Percentiles rank a stretch among this genome's conserved stretches.
Evolutionary conservation across 805 yeast genomes (phyloP).

Genomic region (Tetrapisispora namnaoensis): DNA sequence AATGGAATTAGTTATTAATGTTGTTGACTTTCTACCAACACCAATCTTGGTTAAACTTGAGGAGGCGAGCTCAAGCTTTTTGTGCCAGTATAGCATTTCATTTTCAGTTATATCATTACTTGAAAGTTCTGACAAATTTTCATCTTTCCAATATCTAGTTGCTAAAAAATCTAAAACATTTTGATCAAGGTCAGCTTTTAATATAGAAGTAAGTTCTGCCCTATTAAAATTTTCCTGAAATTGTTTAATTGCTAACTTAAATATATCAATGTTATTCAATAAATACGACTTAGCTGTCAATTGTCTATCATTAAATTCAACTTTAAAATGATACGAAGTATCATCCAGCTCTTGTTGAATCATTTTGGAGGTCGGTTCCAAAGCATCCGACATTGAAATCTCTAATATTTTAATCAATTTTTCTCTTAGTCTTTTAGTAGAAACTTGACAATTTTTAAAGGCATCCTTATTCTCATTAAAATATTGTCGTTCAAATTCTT

Average conservation of each 20-base stretch:
- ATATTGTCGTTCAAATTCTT: conserved; percentile 55
- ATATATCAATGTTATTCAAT: conserved; percentile 80
- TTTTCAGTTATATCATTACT: conserved; percentile 41
- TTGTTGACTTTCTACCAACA: conserved; percentile 82
- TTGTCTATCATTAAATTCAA: conserved; percentile 90
- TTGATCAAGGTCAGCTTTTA: conserved; percentile 83
- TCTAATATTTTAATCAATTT: conserved; percentile 83
- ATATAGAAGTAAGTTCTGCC: conserved; percentile 64
- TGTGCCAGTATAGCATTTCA: conserved; percentile 66
- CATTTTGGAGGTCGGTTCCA: conserved; percentile 76
- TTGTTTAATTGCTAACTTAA: conserved; percentile 81
- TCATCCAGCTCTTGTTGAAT: conserved; percentile 92
- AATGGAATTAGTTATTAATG: conserved; percentile 70
- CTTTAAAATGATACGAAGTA: conserved; percentile 84
- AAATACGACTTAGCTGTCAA: conserved; percentile 90
- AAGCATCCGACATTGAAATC: conserved; percentile 77
- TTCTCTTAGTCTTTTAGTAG: conserved; percentile 65
- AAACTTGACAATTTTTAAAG: conserved; percentile 56
- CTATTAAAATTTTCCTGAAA: conserved; percentile 75
- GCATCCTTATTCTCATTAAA: conserved; percentile 54
- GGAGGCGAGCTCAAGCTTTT: conserved; percentile 74
- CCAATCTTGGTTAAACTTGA: conserved; percentile 85
- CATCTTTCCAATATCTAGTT: conserved; percentile 78
- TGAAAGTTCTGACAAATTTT: conserved; percentile 41
- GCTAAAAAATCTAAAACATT: conserved; percentile 80